Conservation (phyloP, 129 eudicot species). For the Artemisia annua region DNA sequence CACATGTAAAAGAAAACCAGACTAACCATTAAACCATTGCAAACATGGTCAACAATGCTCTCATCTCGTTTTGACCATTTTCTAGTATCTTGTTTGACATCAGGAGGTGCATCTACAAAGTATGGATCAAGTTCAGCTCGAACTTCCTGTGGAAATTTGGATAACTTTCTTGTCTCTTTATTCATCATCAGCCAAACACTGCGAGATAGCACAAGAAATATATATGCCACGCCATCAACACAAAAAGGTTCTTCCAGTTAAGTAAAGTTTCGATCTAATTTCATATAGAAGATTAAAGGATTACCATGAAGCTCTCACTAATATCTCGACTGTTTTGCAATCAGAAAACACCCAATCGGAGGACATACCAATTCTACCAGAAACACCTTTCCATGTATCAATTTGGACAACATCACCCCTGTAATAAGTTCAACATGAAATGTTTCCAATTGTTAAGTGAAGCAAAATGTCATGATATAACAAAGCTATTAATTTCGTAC, state of each 20-base stretch:
- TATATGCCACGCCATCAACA: neutral
- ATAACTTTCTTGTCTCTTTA: slow-evolving; percentile 62
- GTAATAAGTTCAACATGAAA: neutral
- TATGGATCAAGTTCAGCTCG: slow-evolving; percentile 51
- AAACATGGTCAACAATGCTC: slow-evolving; percentile 46
- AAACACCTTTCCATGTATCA: slow-evolving; percentile 77
- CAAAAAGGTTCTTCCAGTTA: neutral
- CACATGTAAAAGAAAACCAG: neutral
- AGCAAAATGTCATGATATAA: no score
- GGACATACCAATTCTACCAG: slow-evolving; percentile 76
- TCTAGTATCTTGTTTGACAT: slow-evolving; percentile 50
- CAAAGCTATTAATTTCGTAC: no score
- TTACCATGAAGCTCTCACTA: slow-evolving; percentile 79
- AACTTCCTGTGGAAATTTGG: slow-evolving; percentile 78
- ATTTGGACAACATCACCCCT: slow-evolving; percentile 92
- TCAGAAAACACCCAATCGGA: slow-evolving; percentile 74
- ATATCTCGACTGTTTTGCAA: slow-evolving; percentile 54
- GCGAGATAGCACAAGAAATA: slow-evolving; percentile 2
- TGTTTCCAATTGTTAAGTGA: neutral
- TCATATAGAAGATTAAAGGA: no score
- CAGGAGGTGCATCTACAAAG: slow-evolving; percentile 57
- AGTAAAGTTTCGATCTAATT: no score
- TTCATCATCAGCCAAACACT: slow-evolving; percentile 81
- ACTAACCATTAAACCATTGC: slow-evolving; percentile 61
- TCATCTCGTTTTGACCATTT: slow-evolving; percentile 60